Evolutionary conservation across 345 rosid species (phyloP).

Genomic region (Erysimum cheiranthoides): DNA sequence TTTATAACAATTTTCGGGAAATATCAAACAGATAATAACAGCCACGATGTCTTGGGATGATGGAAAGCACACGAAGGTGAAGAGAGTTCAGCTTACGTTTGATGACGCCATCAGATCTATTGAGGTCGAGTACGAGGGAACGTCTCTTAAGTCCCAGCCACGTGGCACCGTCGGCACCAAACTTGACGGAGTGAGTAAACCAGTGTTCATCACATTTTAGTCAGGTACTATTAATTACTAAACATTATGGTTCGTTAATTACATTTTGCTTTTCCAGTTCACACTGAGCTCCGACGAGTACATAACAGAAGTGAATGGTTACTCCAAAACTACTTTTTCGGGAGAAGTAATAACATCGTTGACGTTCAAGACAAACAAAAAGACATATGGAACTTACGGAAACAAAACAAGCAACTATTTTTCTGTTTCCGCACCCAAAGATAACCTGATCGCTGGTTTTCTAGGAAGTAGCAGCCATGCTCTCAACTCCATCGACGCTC

Average conservation of each 20-base stretch:
- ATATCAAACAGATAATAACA: not conserved
- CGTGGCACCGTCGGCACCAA: constrained; percentile 32
- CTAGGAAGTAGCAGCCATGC: constrained; percentile 30
- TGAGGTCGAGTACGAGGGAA: constrained; percentile 31
- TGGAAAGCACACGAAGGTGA: constrained; percentile 42
- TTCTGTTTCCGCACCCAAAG: constrained; percentile 11
- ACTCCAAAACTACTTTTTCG: not conserved
- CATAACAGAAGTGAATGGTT: constrained; percentile 32
- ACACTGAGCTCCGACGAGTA: constrained; percentile 30
- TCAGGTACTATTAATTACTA: not conserved
- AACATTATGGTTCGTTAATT: not conserved
- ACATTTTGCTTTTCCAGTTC: constrained; percentile 12
- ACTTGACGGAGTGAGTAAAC: constrained; percentile 37
- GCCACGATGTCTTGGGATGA: constrained; percentile 42
- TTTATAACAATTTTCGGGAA: not conserved
- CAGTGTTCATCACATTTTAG: not conserved
- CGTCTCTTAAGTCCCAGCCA: constrained; percentile 10
- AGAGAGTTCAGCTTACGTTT: constrained; percentile 15
- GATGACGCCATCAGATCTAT: constrained; percentile 39
- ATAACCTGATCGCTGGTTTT: constrained; percentile 31
- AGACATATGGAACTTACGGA: constrained; percentile 38
- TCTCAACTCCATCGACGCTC: constrained; percentile 38
- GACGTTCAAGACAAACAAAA: constrained; percentile 38
- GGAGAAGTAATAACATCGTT: constrained; percentile 23
- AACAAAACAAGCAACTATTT: constrained; percentile 14